Evolutionary conservation across 164 flowering plant species (phyloP).

Genomic region (Kalanchoe fedtschenkoi): DNA sequence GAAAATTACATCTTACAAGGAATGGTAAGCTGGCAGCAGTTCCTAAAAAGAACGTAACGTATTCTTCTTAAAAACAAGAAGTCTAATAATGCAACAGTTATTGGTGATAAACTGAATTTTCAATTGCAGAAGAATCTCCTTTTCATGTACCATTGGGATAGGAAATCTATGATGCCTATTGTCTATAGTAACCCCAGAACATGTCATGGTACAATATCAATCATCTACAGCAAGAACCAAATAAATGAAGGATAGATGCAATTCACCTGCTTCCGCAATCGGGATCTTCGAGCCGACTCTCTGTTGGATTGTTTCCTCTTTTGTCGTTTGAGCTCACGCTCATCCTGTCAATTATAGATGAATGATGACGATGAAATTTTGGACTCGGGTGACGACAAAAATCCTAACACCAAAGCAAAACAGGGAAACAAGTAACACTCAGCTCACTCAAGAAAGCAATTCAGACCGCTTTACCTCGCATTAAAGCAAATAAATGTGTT

Average conservation of each 20-base stretch:
- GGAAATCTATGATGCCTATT: too few relatives aligned
- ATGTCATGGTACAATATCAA: not conserved
- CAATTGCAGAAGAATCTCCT: too few relatives aligned
- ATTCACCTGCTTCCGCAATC: slow-evolving; percentile 86
- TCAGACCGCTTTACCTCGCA: not conserved
- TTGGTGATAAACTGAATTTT: too few relatives aligned
- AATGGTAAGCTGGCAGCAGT: too few relatives aligned
- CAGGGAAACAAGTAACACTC: not conserved
- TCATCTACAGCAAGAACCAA: not conserved
- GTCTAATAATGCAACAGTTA: too few relatives aligned
- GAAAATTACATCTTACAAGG: too few relatives aligned
- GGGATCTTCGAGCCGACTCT: slow-evolving; percentile 94
- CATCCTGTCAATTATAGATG: slow-evolving; percentile 40
- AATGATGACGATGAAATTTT: not conserved
- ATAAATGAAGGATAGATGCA: not conserved
- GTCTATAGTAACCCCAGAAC: too few relatives aligned
- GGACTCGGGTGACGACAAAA: not conserved
- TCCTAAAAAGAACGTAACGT: too few relatives aligned
- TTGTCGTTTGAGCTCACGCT: slow-evolving; percentile 84
- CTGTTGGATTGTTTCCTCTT: slow-evolving; percentile 92
- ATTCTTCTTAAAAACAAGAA: too few relatives aligned
- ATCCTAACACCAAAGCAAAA: not conserved
- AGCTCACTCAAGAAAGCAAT: not conserved
- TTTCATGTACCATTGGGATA: too few relatives aligned
- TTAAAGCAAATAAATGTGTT: not conserved